Evolutionary conservation across 2,329 filamentous ascomycete species (phyloP).

Genomic region (Trichoderma guizhouense): DNA sequence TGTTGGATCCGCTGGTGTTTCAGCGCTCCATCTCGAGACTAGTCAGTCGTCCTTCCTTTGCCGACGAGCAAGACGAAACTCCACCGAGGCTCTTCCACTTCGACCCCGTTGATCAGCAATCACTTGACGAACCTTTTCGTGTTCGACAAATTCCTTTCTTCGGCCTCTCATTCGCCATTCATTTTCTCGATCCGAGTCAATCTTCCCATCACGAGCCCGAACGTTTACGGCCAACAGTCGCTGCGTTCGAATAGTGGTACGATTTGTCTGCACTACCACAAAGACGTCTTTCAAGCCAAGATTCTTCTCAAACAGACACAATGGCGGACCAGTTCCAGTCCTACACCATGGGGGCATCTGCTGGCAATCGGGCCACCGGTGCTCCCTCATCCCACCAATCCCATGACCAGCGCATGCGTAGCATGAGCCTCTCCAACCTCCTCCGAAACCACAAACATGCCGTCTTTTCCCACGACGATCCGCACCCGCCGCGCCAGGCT

Average conservation of each 20-base stretch:
- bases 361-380: conserved; percentile 3
- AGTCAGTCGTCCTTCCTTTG: conserved; percentile 7
- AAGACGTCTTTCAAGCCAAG: conserved; percentile 36
- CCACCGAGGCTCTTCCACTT: background rate
- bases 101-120: conserved; percentile 9
- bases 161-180: background rate
- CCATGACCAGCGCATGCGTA: conserved; percentile 42
- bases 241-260: background rate
- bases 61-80: conserved; percentile 5
- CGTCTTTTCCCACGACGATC: conserved; percentile 35
- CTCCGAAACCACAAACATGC: conserved; percentile 49
- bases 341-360: background rate
- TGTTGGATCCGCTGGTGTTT: conserved; percentile 5
- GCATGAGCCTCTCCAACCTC: conserved; percentile 48
- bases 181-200: background rate
- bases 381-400: conserved; percentile 23
- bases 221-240: background rate
- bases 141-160: background rate
- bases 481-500: conserved; percentile 28
- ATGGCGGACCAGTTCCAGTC: conserved; percentile 23
- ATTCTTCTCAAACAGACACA: conserved; percentile 45
- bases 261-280: conserved; percentile 23
- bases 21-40: conserved; percentile 15
- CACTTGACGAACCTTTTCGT: background rate
- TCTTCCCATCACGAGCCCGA: background rate